These are phyloP conservation scores for Ceratobasidium sp. DNA, from an alignment of 1,284 basidiomycete genomes.

Conservation along the genomic window DNA sequence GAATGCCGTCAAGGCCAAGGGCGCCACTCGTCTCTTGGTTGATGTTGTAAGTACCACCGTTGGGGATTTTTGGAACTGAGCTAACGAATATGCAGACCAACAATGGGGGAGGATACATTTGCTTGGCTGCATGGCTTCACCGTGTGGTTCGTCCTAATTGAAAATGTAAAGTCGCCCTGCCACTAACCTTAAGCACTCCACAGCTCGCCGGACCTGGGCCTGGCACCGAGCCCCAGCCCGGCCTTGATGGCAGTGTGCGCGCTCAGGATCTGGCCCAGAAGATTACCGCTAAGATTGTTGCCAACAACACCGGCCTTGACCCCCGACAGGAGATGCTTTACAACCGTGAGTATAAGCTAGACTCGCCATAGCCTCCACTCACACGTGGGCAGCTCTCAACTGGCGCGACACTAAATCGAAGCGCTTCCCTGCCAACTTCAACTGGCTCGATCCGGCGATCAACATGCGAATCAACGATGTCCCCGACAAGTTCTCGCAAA, in stretches of 20 bases:
- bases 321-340: conserved; percentile 26
- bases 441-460: conserved; percentile 30
- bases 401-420: conserved; percentile 14
- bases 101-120: conserved; percentile 60
- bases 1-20: conserved; percentile 56
- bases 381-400: not conserved
- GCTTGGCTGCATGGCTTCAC: conserved; percentile 36
- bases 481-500: conserved; percentile 30
- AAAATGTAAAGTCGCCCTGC: too few species aligned
- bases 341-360: conserved; percentile 7
- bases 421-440: conserved; percentile 30
- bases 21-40: conserved; percentile 62
- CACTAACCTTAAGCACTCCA: not conserved
- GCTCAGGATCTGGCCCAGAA: conserved; percentile 31
- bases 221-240: conserved; percentile 29
- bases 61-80: not conserved
- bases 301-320: conserved; percentile 32
- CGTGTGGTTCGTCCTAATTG: conserved; percentile 12
- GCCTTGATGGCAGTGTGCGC: conserved; percentile 27
- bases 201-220: conserved; percentile 34
- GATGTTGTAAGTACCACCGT: conserved; percentile 57
- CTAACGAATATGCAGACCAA: conserved; percentile 54
- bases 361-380: not conserved
- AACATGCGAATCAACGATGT: conserved; percentile 23
- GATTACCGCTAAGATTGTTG: conserved; percentile 34